Base-by-base conservation (phyloP, 164 flowering plant genomes). In the Umbellularia californica region DNA sequence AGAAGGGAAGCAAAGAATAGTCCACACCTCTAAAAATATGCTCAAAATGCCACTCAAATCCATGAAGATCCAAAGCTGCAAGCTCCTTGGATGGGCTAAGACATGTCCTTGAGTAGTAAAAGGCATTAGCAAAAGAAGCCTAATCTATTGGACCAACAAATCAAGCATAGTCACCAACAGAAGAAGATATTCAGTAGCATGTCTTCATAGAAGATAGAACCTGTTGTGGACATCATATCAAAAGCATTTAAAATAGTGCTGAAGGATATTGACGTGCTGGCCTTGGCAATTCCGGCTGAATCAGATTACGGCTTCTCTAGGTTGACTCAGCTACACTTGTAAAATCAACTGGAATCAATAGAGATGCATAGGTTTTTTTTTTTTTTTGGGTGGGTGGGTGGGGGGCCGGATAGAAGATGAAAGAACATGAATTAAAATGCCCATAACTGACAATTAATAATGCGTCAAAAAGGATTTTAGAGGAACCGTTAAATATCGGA, bases 211-310 rank as follows among this genome's bases (percentile, higher is more conserved):
- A 81, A 95, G 93, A 77, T 97, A 95, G 81, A 95, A 95, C 17
- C 99, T 97, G 28, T 97, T 97, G 76, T 95, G 99, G 20, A 97
- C 93, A 83, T 95, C 2, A 97, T 95, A 75, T 93, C 99, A 52
- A 95, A 92, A 55, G 98, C 97, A 17, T 97, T 95, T 69, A 92
- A 83, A 71, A 89, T 89, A 84, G 92, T 95, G 84, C 92, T 90
- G 70, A 93, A 95, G 2, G 93, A 92, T 35, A 35, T 22, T 86
- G 90, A 62, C 89, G 86, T 6, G 76, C 68, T 3, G 79, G 87
- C 77, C 82, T 89, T 15, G 81, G 80, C 60, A 81, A 74, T 77
- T 89, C 93, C 10, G 83, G 79, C 0, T 47, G 77, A 76, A 72
- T 67, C 13, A 80, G 81, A 83, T 90, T 94, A 71, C 88, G 90